phyloP scores from a whole-genome alignment of 1,284 basidiomycete species.

The Pascua sp. region DNA sequence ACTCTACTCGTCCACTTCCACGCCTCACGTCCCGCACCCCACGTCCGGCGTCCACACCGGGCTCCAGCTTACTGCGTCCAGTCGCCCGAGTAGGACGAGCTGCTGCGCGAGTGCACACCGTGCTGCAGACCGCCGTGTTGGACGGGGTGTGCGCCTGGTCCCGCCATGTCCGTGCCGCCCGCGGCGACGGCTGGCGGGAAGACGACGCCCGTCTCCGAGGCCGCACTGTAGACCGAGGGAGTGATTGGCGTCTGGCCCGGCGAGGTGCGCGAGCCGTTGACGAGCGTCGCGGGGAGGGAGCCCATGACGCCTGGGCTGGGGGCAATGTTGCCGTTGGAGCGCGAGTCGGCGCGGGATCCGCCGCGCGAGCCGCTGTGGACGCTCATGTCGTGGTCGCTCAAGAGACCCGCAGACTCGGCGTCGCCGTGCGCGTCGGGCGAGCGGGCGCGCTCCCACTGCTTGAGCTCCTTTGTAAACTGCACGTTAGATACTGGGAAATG shows the following conservation, averaged over 20 bases:
- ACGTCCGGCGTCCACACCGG: no score
- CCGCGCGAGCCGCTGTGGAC: not conserved
- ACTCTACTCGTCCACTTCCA: no score
- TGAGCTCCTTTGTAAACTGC: conserved; percentile 46
- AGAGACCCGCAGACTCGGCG: not conserved
- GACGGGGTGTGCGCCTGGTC: not conserved
- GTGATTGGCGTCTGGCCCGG: not conserved
- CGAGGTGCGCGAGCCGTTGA: not conserved
- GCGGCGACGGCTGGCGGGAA: not conserved
- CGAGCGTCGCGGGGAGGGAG: not conserved
- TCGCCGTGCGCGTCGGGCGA: conserved; percentile 25
- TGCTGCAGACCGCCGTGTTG: not conserved
- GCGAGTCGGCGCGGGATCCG: not conserved
- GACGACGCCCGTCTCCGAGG: not conserved
- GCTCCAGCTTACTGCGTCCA: conserved; percentile 5
- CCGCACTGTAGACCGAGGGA: no score
- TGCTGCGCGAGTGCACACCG: conserved; percentile 1
- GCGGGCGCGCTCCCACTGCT: conserved; percentile 45
- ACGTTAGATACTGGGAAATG: not conserved
- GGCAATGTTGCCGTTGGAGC: not conserved
- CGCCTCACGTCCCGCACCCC: no score
- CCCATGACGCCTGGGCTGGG: not conserved
- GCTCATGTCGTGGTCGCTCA: conserved; percentile 3
- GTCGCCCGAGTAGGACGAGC: conserved; percentile 10
- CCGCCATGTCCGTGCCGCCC: not conserved